A percentile compares a stretch with the other conserved stretches of the same genome.
phyloP scores from a whole-genome alignment of 78 protist species.

The Speleostelium caveatum region DNA sequence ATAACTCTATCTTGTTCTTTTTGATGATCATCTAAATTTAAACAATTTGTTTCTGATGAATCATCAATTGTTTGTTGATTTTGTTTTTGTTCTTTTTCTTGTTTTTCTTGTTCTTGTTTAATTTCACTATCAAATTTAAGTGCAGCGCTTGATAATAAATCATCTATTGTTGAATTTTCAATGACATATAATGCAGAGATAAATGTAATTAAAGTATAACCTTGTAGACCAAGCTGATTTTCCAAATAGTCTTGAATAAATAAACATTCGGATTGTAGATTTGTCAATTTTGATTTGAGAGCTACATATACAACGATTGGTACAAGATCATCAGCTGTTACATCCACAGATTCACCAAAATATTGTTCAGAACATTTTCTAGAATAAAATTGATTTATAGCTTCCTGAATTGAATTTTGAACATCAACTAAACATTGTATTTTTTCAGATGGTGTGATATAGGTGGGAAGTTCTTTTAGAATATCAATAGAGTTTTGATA shows the following conservation, averaged over 20 bases:
- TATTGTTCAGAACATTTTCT: not conserved
- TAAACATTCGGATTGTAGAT: conserved; percentile 32
- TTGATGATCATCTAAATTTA: too few species aligned
- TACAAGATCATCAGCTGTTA: conserved; percentile 56
- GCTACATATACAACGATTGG: conserved; percentile 54
- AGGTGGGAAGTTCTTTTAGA: conserved; percentile 22
- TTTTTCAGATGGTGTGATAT: conserved; percentile 49
- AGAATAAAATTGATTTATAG: conserved; percentile 15
- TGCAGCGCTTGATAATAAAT: too few species aligned
- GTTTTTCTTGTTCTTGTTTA: too few species aligned
- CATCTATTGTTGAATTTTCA: too few species aligned
- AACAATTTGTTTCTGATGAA: too few species aligned
- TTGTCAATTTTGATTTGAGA: conserved; percentile 48
- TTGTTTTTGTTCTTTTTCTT: too few species aligned
- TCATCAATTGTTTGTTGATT: too few species aligned
- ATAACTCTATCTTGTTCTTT: too few species aligned
- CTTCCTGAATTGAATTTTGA: conserved; percentile 31
- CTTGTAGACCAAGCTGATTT: conserved; percentile 14
- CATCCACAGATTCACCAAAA: not conserved
- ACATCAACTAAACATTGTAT: conserved; percentile 34
- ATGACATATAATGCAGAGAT: too few species aligned
- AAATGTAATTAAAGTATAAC: conserved; percentile 49
- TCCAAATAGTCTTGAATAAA: conserved; percentile 64
- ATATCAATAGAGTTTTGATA: conserved; percentile 46
- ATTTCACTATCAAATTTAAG: too few species aligned